Conservation (phyloP, 2,329 filamentous ascomycete genomes). For the Fusarium citri region DNA sequence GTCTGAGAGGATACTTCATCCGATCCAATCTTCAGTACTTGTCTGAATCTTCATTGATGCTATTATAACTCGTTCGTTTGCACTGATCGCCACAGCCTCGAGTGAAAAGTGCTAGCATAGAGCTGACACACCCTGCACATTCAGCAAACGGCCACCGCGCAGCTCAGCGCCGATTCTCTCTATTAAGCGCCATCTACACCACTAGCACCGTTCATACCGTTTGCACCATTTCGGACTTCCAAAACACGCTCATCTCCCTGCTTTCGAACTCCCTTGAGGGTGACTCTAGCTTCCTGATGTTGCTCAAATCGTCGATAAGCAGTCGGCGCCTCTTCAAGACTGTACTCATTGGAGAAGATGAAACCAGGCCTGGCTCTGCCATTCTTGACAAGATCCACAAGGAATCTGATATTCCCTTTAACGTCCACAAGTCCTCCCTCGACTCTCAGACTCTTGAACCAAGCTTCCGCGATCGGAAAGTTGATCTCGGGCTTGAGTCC, state of each 20-base stretch:
- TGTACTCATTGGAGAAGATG: slow-evolving; percentile 21
- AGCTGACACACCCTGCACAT: no score
- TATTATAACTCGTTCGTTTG: no score
- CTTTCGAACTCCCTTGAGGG: slow-evolving; percentile 4
- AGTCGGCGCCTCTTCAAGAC: background rate
- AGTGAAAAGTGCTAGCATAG: no score
- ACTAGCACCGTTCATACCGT: background rate
- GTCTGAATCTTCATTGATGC: no score
- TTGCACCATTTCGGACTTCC: background rate
- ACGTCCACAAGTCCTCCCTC: slow-evolving; percentile 13
- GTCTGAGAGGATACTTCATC: no score
- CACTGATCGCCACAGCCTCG: no score
- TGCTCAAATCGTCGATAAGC: slow-evolving; percentile 6
- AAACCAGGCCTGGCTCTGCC: slow-evolving; percentile 7
- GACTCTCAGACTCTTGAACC: slow-evolving; percentile 1
- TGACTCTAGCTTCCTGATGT: slow-evolving; percentile 11
- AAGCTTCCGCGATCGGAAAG: background rate
- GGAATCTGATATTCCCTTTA: background rate
- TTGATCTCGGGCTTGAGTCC: slow-evolving; percentile 8
- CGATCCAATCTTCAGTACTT: no score
- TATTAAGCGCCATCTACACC: no score
- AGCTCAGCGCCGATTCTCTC: accelerated
- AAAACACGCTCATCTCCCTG: background rate
- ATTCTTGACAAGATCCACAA: slow-evolving; percentile 10
- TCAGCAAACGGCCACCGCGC: no score